phyloP scores from a whole-genome alignment of 2,329 filamentous ascomycete species.

The Colletotrichum sp. region DNA sequence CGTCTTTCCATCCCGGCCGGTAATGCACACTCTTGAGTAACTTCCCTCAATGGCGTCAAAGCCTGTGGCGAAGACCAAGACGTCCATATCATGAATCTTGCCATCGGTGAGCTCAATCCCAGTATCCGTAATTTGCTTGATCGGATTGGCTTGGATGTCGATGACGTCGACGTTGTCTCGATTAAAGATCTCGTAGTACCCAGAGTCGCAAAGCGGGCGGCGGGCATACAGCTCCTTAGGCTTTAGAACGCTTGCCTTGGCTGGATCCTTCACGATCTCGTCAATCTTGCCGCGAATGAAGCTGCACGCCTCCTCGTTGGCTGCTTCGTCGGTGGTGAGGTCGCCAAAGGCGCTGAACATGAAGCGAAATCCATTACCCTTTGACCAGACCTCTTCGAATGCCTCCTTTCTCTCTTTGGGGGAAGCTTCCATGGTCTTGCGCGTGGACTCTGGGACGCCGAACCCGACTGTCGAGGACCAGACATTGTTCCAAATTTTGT shows the following conservation, averaged over 20 bases:
- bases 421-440: not conserved
- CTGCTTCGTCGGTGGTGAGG: not conserved
- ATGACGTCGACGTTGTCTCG: not conserved
- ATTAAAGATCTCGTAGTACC: not conserved
- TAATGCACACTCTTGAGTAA: not conserved
- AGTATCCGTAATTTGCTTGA: not conserved
- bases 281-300: not conserved
- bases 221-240: not conserved
- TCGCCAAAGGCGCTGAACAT: not conserved
- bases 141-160: not conserved
- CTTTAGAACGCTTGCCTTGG: not conserved
- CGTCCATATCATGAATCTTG: not conserved
- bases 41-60: not conserved
- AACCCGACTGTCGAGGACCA: not conserved
- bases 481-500: not conserved
- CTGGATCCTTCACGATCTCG: not conserved
- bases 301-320: not conserved
- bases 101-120: not conserved
- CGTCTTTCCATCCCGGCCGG: not conserved
- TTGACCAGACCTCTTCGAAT: not conserved
- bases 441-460: not conserved
- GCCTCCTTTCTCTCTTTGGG: not conserved
- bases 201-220: not conserved
- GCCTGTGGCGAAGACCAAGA: not conserved
- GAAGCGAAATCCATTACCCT: not conserved